Percentiles rank a stretch among this genome's conserved stretches.
Evolutionary conservation across 352 stramenopile species (phyloP).

Genomic region (Phytophthora chlamydospora): DNA sequence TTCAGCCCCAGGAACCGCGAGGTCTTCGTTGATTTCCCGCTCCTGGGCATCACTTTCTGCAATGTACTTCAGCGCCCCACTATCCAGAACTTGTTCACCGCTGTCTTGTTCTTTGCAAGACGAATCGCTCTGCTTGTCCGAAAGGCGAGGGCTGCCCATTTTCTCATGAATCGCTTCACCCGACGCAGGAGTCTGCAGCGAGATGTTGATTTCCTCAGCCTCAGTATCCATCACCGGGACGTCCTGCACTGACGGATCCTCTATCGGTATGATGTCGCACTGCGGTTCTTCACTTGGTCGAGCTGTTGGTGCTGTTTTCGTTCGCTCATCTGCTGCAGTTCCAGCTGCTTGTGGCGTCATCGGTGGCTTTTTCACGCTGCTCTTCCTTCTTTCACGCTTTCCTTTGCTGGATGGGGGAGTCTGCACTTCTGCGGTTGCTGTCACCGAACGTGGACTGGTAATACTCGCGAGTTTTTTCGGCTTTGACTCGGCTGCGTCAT

Average conservation of each 20-base stretch:
- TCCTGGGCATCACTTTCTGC: background rate
- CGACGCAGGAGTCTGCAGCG: no score
- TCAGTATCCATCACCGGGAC: no score
- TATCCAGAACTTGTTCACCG: no score
- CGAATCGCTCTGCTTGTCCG: no score
- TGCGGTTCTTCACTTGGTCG: slow-evolving; percentile 3
- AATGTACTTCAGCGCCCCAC: background rate
- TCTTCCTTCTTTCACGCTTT: slow-evolving; percentile 27
- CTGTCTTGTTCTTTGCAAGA: no score
- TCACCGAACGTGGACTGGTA: background rate
- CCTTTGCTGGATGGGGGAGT: slow-evolving; percentile 8
- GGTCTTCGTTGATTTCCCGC: background rate
- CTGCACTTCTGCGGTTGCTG: slow-evolving; percentile 1
- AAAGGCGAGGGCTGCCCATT: no score
- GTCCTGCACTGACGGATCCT: no score
- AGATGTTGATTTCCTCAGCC: no score
- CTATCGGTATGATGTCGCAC: no score
- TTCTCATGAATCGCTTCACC: no score
- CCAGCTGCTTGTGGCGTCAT: background rate
- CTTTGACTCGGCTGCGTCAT: slow-evolving; percentile 7
- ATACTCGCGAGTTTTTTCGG: slow-evolving; percentile 11
- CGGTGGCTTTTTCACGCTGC: slow-evolving; percentile 25
- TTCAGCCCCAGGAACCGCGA: background rate
- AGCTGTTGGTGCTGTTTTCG: slow-evolving; percentile 6
- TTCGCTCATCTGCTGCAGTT: background rate